A percentile compares a stretch with the other conserved stretches of the same genome.
These are phyloP conservation scores for Amphichorda felina DNA, from an alignment of 2,329 filamentous ascomycete species.

Conservation along the genomic window DNA sequence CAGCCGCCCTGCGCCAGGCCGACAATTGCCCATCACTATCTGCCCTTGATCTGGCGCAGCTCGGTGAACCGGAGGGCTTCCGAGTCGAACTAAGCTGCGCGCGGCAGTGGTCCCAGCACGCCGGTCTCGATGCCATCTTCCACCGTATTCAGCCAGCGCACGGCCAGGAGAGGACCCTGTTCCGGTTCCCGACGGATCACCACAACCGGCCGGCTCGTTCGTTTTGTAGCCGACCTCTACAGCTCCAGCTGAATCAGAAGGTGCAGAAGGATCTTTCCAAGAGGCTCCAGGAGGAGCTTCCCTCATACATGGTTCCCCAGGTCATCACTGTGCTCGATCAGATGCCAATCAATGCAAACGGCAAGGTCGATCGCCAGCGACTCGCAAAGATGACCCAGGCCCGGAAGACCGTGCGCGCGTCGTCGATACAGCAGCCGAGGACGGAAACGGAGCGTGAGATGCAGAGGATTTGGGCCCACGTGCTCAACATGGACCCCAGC, in stretches of 20 bases:
- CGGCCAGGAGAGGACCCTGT: slow-evolving; percentile 1
- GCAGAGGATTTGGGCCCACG: slow-evolving; percentile 20
- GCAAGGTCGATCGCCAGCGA: slow-evolving; percentile 6
- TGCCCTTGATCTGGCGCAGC: slow-evolving; percentile 7
- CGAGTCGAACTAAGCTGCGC: slow-evolving; percentile 31
- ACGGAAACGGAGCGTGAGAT: slow-evolving; percentile 9
- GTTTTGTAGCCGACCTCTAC: slow-evolving; percentile 1
- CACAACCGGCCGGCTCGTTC: not conserved
- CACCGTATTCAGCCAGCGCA: slow-evolving; percentile 19
- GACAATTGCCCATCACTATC: slow-evolving; percentile 5
- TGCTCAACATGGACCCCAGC: slow-evolving; percentile 17
- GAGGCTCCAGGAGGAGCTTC: slow-evolving; percentile 1
- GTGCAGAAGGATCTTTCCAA: not conserved
- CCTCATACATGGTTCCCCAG: slow-evolving; percentile 9
- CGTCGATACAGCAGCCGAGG: not conserved
- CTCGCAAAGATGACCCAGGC: not conserved
- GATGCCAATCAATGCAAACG: slow-evolving; percentile 9
- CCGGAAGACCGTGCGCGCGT: too few relatives aligned
- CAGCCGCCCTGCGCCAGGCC: slow-evolving; percentile 1
- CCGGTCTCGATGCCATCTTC: slow-evolving; percentile 8
- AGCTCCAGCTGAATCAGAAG: not conserved
- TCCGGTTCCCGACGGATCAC: slow-evolving; percentile 7
- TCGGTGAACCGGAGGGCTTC: slow-evolving; percentile 23
- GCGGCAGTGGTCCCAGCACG: slow-evolving; percentile 13
- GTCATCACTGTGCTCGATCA: slow-evolving; percentile 6